These are phyloP conservation scores for Fonsecaea nubica DNA, from an alignment of 2,329 filamentous ascomycete genomes.

Conservation along the genomic window DNA sequence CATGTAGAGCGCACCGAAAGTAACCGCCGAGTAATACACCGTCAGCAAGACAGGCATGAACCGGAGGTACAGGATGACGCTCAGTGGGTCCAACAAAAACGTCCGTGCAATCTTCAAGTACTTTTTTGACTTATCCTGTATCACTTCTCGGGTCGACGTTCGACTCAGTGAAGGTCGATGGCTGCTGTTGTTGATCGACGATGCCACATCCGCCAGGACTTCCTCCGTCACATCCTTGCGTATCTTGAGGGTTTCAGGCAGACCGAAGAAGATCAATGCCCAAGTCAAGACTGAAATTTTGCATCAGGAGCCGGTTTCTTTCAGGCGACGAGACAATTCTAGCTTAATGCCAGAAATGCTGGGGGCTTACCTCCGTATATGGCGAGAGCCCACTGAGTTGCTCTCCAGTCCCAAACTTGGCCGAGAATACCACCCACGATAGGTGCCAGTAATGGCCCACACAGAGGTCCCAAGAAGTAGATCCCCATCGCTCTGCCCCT, in stretches of 20 bases:
- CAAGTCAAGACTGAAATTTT: slow-evolving; percentile 44
- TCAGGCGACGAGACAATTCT: neutral
- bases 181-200: slow-evolving; percentile 11
- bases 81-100: slow-evolving; percentile 73
- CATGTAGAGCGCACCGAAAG: slow-evolving; percentile 77
- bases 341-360: neutral
- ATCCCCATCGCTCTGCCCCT: slow-evolving; percentile 80
- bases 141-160: slow-evolving; percentile 67
- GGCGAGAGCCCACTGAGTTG: slow-evolving; percentile 77
- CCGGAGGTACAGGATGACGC: slow-evolving; percentile 72
- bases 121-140: slow-evolving; percentile 63
- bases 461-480: slow-evolving; percentile 80
- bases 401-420: slow-evolving; percentile 73
- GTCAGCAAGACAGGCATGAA: slow-evolving; percentile 76
- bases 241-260: slow-evolving; percentile 52
- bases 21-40: slow-evolving; percentile 75
- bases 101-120: slow-evolving; percentile 63
- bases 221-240: slow-evolving; percentile 45
- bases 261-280: slow-evolving; percentile 50
- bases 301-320: slow-evolving; percentile 18
- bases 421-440: slow-evolving; percentile 78
- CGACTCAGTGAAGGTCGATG: slow-evolving; percentile 51
- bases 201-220: slow-evolving; percentile 38
- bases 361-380: slow-evolving; percentile 63
- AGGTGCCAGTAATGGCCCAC: slow-evolving; percentile 75